A percentile compares a stretch with the other conserved stretches of the same genome.
Evolutionary conservation across 129 eudicot species (phyloP).

Genomic region (Flaveria ramosissima): DNA sequence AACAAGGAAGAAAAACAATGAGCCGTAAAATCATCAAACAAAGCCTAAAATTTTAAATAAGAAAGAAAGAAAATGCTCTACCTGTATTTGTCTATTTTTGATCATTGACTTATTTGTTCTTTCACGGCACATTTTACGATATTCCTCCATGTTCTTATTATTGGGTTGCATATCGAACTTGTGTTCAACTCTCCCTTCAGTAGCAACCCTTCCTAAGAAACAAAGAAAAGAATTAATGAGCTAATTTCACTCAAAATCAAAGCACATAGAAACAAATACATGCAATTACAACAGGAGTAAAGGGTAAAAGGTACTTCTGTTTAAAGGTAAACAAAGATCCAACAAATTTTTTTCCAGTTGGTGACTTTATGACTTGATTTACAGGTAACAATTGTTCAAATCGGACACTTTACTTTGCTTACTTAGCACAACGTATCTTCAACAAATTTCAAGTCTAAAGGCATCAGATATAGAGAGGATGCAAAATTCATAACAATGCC

Average conservation of each 20-base stretch:
- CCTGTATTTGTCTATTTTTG: constrained; percentile 78
- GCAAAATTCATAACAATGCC: neutral
- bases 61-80: constrained; percentile 5
- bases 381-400: too few relatives aligned
- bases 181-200: constrained; percentile 79
- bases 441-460: neutral
- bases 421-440: neutral
- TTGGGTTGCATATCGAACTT: constrained; percentile 89
- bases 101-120: constrained; percentile 80
- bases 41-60: neutral
- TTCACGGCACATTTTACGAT: constrained; percentile 76
- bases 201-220: constrained; percentile 52
- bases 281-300: constrained; percentile 8
- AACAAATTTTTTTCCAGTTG: neutral
- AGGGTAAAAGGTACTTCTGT: neutral
- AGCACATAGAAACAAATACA: neutral
- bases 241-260: neutral
- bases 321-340: neutral
- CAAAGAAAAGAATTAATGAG: neutral
- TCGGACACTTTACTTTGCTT: too few relatives aligned
- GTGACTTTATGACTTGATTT: too few relatives aligned
- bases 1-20: neutral
- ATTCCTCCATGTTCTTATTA: constrained; percentile 62
- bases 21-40: neutral
- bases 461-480: neutral